Evolutionary conservation across 163 green algal species (phyloP).

Genomic region (Trebouxia gelatinosa): DNA sequence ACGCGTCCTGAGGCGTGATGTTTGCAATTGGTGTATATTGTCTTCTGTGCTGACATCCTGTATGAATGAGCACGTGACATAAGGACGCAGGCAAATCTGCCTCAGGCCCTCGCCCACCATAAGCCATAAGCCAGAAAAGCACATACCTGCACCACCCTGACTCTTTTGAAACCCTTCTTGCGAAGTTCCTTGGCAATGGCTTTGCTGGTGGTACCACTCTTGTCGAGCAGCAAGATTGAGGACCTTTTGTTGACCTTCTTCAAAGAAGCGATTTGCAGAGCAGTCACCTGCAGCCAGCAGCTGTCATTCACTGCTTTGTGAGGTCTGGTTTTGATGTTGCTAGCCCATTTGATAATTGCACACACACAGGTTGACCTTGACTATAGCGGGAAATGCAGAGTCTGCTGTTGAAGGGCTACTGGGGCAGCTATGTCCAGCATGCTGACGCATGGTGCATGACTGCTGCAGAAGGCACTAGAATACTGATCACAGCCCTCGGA

Average conservation of each 20-base stretch:
- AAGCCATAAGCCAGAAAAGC: no score
- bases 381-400: no score
- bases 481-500: no score
- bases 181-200: constrained; percentile 72
- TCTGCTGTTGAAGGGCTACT: no score
- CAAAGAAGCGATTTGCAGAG: constrained; percentile 65
- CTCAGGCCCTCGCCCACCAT: no score
- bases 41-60: not conserved
- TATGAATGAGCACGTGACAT: constrained; percentile 2
- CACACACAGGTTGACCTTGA: no score
- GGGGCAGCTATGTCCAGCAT: no score
- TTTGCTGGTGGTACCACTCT: constrained; percentile 63
- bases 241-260: constrained; percentile 70
- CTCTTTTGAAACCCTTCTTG: constrained; percentile 69
- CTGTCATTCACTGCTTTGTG: not conserved
- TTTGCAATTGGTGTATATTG: not conserved
- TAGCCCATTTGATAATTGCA: no score
- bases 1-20: not conserved
- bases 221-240: constrained; percentile 81
- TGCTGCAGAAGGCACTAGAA: no score
- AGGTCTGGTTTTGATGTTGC: no score
- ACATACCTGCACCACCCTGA: constrained; percentile 29
- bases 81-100: not conserved
- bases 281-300: constrained; percentile 41
- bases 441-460: no score